Conservation (phyloP, 1,139 yeast species). For the Zygosaccharomyces sapae region DNA sequence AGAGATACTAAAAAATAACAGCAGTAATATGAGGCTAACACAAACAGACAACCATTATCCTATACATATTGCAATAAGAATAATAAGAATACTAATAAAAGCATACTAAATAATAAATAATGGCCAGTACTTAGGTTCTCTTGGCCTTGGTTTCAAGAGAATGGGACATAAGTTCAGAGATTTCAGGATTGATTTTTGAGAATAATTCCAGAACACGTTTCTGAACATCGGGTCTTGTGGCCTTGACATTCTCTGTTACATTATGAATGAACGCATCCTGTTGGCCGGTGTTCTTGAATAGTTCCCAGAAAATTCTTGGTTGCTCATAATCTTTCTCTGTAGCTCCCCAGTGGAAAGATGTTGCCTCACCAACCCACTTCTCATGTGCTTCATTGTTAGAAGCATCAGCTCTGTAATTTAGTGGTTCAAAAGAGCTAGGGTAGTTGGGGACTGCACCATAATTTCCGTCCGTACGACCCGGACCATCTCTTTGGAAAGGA, state of each 20-base stretch:
- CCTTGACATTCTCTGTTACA: conserved; percentile 62
- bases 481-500: conserved; percentile 78
- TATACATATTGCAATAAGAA: too few species aligned
- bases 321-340: conserved; percentile 59
- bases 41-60: too few species aligned
- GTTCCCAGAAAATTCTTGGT: conserved; percentile 54
- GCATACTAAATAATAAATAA: too few species aligned
- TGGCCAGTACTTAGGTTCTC: not conserved
- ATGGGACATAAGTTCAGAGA: conserved; percentile 1
- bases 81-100: too few species aligned
- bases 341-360: conserved; percentile 77
- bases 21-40: too few species aligned
- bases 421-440: conserved; percentile 46
- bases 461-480: conserved; percentile 73
- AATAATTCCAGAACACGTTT: conserved; percentile 73
- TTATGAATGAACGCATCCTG: conserved; percentile 77
- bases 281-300: conserved; percentile 64
- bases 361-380: conserved; percentile 77
- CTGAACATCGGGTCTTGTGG: conserved; percentile 68
- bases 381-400: conserved; percentile 56
- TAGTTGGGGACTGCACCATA: conserved; percentile 77
- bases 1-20: too few species aligned
- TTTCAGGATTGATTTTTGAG: conserved; percentile 48
- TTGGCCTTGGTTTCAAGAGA: not conserved
- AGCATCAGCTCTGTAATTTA: conserved; percentile 12